These are phyloP conservation scores for Neurospora sp. DNA, from an alignment of 2,329 filamentous ascomycete genomes.

Conservation along the genomic window DNA sequence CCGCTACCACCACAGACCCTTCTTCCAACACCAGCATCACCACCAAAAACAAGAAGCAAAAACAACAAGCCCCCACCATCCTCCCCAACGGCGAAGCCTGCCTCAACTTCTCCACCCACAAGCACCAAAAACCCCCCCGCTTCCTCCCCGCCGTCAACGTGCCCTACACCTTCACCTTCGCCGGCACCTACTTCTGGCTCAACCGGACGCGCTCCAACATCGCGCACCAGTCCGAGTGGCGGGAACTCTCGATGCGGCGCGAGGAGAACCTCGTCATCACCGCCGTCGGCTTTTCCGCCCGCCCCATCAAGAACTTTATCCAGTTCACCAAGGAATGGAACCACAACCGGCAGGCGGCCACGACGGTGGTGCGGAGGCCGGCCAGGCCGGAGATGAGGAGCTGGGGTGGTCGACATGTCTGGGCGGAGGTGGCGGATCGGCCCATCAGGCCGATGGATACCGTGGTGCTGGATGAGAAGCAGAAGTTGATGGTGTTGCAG, in stretches of 20 bases:
- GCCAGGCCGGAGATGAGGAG: conserved; percentile 32
- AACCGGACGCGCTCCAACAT: conserved; percentile 29
- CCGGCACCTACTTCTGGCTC: conserved; percentile 37
- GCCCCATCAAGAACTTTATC: conserved; percentile 46
- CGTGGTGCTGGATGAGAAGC: conserved; percentile 58
- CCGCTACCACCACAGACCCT: conserved; percentile 27
- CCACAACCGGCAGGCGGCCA: conserved; percentile 45
- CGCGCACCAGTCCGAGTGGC: conserved; percentile 38
- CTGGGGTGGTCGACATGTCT: conserved; percentile 34
- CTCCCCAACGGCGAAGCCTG: conserved; percentile 32
- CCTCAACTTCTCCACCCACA: conserved; percentile 50
- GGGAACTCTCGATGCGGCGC: conserved; percentile 30
- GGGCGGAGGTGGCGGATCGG: conserved; percentile 48
- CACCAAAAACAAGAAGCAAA: conserved; percentile 26
- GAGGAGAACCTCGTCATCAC: conserved; percentile 41
- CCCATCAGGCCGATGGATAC: conserved; percentile 64
- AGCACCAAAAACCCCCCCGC: conserved; percentile 40
- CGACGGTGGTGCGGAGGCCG: neutral
- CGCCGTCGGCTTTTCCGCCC: conserved; percentile 42
- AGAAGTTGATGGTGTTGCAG: conserved; percentile 55
- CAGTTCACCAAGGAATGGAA: conserved; percentile 42
- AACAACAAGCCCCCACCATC: conserved; percentile 20
- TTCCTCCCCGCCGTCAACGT: conserved; percentile 44
- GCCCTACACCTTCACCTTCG: conserved; percentile 21
- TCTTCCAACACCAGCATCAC: conserved; percentile 29